Conservation (phyloP, 306 rosid species). For the Castanospermum australe region DNA sequence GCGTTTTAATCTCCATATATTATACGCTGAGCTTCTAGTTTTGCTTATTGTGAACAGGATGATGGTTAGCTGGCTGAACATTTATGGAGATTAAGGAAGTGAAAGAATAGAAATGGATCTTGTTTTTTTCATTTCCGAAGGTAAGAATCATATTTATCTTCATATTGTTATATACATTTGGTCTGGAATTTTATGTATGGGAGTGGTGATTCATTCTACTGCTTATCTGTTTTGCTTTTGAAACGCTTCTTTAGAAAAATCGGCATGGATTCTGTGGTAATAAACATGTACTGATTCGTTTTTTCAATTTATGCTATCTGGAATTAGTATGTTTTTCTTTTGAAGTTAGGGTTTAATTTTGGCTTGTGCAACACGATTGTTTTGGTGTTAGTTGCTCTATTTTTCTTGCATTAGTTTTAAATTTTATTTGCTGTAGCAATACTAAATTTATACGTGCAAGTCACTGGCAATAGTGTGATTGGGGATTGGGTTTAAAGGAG, state of each 20-base stretch:
- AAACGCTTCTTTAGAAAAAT: background rate
- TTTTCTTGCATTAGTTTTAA: background rate
- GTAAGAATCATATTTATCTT: conserved; percentile 23
- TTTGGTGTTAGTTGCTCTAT: background rate
- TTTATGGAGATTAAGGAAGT: background rate
- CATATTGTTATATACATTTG: background rate
- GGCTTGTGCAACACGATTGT: background rate
- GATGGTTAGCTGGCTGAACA: background rate
- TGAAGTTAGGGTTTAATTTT: background rate
- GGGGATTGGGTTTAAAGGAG: too few species aligned
- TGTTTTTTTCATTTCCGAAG: background rate
- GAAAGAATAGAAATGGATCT: conserved; percentile 2
- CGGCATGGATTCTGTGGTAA: background rate
- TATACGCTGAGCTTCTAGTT: background rate
- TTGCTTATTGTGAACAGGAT: conserved; percentile 24
- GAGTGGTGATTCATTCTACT: background rate
- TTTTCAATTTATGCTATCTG: background rate
- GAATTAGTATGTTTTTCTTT: background rate
- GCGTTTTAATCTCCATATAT: background rate
- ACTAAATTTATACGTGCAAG: background rate
- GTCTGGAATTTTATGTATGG: background rate
- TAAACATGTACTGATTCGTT: background rate
- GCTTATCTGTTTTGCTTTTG: background rate
- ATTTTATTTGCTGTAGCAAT: background rate
- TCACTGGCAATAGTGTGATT: background rate